Base-by-base conservation (phyloP, 163 green algal genomes). In the Scenedesmus sp. region DNA sequence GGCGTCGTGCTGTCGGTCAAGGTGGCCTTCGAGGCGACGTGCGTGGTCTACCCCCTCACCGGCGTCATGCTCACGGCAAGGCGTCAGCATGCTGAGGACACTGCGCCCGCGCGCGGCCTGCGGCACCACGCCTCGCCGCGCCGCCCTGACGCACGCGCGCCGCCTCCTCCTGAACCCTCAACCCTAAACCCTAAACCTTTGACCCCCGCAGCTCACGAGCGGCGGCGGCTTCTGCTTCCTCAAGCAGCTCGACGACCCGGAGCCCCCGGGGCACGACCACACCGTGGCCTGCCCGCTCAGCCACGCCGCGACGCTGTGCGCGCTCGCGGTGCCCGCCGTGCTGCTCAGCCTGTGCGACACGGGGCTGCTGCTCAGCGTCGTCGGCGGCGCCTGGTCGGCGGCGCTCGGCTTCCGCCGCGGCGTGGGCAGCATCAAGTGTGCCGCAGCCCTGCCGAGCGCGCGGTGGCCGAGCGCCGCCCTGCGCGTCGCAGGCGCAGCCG, bases 331-430 rank as follows among this genome's bases (percentile, higher is more conserved):
- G 33, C 67, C 67, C 15, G 24, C 44, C 17, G 17, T 62, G 7
- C 50, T 76, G 50, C 54, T 76, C n/a, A 56, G 67, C 50, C 28
- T 76, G 18, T 44, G 48, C 15, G 67, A 76, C 67, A 76, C 67
- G 11, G 67, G 67, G 17, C 31, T 76, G 18, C 33, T 76, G 20
- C 64, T 56, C 53, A 51, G 67, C 42, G 14, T 76, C 2, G 67
- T 53, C 28, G 50, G 51, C 9, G 50, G 31, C 5, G 3, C 36
- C 18, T 3, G 54, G 6, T 76, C 67, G 6, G 67, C 15, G 18
- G 31, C 64, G 29, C 13, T 65, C 20, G 67, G 67, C 7, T 64
- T 76, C 51, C 33, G 54, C 4, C 42, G 50, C 26, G 67, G 67
- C 10, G 20, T 76, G n/a, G 67, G 67, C 5, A 50, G 50, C 44